Conservation (phyloP, 768 basidiomycete genomes). For the Suillus cothurnatus region DNA sequence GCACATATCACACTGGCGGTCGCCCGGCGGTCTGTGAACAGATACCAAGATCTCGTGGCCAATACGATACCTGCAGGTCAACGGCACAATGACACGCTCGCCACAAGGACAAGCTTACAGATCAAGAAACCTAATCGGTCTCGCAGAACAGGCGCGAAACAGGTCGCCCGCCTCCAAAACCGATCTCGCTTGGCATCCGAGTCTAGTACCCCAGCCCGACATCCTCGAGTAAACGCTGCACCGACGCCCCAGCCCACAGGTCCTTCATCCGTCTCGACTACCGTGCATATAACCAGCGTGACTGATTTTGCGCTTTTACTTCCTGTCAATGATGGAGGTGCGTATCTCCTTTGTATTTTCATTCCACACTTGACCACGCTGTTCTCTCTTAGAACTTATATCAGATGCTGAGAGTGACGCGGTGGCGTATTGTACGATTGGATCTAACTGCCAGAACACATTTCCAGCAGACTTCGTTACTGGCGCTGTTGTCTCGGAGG, state of each 20-base stretch:
- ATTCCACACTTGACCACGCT: slow-evolving; percentile 2
- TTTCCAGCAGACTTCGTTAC: slow-evolving; percentile 41
- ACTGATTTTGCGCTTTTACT: slow-evolving; percentile 39
- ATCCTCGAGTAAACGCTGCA: slow-evolving; percentile 17
- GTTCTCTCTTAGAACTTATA: slow-evolving; percentile 33
- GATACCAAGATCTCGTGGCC: background rate
- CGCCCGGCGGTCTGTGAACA: background rate
- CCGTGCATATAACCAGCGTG: slow-evolving; percentile 34
- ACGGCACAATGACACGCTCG: background rate
- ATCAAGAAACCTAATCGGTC: background rate
- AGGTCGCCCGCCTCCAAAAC: background rate
- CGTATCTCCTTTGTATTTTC: slow-evolving; percentile 3
- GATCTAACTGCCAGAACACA: slow-evolving; percentile 27
- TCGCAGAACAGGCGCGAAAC: background rate
- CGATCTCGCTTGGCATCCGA: background rate
- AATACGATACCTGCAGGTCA: background rate
- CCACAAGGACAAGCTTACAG: background rate
- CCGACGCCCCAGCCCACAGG: slow-evolving; percentile 47
- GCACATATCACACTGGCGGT: background rate
- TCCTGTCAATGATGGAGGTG: slow-evolving; percentile 36
- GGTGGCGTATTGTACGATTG: slow-evolving; percentile 38
- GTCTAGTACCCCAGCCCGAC: background rate
- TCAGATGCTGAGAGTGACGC: slow-evolving; percentile 42
- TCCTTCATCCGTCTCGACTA: slow-evolving; percentile 32
- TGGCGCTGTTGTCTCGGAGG: slow-evolving; percentile 35